A percentile compares a stretch with the other conserved stretches of the same genome.
Evolutionary conservation across 2,329 filamentous ascomycete genomes (phyloP).

Genomic region (Bipolaris zeicola): DNA sequence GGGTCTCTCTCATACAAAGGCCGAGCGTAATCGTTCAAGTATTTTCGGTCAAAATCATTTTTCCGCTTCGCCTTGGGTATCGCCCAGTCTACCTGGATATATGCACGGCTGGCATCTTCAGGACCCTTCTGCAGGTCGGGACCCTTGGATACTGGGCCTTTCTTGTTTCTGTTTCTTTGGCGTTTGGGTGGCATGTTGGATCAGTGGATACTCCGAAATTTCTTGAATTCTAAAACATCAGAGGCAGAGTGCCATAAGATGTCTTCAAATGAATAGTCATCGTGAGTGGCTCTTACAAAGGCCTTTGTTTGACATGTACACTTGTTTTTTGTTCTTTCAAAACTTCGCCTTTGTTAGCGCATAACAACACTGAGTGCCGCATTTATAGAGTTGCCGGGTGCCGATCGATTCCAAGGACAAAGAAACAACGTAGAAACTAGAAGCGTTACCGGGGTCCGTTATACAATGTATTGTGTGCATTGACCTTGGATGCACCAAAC

Average conservation of each 20-base stretch:
- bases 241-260: background rate
- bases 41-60: background rate
- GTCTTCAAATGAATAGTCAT: background rate
- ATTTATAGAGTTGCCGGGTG: background rate
- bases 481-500: too few species aligned
- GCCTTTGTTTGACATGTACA: background rate
- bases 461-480: too few species aligned
- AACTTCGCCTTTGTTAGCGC: background rate
- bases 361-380: constrained; percentile 1
- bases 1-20: constrained; percentile 5
- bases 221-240: background rate
- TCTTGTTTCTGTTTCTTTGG: background rate
- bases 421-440: background rate
- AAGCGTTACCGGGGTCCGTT: too few species aligned
- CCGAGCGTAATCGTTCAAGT: constrained; percentile 5
- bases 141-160: background rate
- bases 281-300: background rate
- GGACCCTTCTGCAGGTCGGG: background rate
- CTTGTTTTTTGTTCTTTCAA: background rate
- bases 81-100: constrained; percentile 1
- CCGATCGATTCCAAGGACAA: background rate
- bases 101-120: background rate
- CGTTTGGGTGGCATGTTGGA: constrained; percentile 6
- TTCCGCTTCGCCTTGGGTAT: constrained; percentile 10
- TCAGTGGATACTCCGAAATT: background rate